A percentile compares a stretch with the other conserved stretches of the same genome.
These are phyloP conservation scores for Apiospora aurea DNA, from an alignment of 2,329 filamentous ascomycete genomes.

Conservation along the genomic window DNA sequence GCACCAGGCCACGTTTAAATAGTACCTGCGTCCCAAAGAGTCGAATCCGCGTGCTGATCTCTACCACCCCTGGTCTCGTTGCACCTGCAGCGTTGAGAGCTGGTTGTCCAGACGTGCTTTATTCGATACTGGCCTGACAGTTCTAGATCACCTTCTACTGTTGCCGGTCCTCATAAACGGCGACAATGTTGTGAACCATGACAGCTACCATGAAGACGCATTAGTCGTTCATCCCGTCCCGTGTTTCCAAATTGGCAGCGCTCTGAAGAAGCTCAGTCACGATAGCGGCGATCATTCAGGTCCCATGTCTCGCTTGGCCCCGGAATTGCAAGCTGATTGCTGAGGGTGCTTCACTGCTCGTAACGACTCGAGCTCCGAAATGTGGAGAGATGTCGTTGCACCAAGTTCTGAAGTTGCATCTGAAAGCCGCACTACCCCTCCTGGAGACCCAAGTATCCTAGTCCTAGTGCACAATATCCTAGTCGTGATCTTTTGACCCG, in stretches of 20 bases:
- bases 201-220: background rate
- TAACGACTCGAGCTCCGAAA: conserved; percentile 15
- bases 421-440: conserved; percentile 24
- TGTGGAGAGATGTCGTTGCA: conserved; percentile 29
- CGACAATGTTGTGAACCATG: background rate
- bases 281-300: conserved; percentile 21
- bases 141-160: background rate
- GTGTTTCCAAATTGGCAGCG: conserved; percentile 11
- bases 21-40: conserved; percentile 37
- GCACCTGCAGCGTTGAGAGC: conserved; percentile 23
- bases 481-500: conserved; percentile 20
- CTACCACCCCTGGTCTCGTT: conserved; percentile 20
- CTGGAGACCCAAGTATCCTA: conserved; percentile 11
- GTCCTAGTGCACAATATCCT: conserved; percentile 16
- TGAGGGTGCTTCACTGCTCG: conserved; percentile 1
- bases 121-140: background rate
- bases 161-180: background rate
- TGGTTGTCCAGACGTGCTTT: background rate
- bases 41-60: conserved; percentile 34
- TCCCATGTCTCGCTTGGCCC: conserved; percentile 8
- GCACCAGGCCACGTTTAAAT: conserved; percentile 26
- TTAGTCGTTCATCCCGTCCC: conserved; percentile 13
- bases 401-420: conserved; percentile 28
- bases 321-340: conserved; percentile 14
- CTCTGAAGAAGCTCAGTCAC: conserved; percentile 14